Evolutionary conservation across 306 rosid species (phyloP).

Genomic region (Prunus campanulata): DNA sequence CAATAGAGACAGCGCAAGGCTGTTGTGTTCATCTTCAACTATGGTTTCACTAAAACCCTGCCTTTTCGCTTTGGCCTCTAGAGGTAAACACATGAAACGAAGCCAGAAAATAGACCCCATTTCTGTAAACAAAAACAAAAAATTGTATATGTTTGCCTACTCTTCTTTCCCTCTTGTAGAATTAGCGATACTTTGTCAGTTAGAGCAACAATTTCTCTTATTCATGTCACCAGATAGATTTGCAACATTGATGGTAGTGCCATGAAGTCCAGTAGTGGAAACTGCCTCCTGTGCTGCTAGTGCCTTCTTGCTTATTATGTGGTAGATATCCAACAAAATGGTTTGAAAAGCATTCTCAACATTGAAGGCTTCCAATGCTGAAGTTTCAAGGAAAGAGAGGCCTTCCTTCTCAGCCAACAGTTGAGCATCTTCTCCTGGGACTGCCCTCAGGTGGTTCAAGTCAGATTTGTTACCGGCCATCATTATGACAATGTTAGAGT

Average conservation of each 20-base stretch:
- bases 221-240: slow-evolving; percentile 31
- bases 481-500: slow-evolving; percentile 76
- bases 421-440: slow-evolving; percentile 59
- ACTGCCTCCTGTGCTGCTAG: slow-evolving; percentile 71
- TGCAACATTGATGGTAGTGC: slow-evolving; percentile 63
- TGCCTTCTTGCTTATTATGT: slow-evolving; percentile 71
- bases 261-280: slow-evolving; percentile 50
- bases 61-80: not conserved
- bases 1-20: not conserved
- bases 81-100: slow-evolving; percentile 4
- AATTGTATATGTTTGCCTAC: slow-evolving; percentile 17
- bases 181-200: slow-evolving; percentile 20
- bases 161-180: slow-evolving; percentile 14
- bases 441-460: slow-evolving; percentile 62
- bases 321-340: slow-evolving; percentile 66
- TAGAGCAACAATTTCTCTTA: slow-evolving; percentile 65
- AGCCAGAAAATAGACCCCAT: slow-evolving; percentile 24
- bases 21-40: not conserved
- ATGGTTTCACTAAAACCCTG: not conserved
- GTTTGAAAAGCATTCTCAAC: slow-evolving; percentile 80
- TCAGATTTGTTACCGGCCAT: slow-evolving; percentile 72
- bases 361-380: slow-evolving; percentile 68
- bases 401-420: slow-evolving; percentile 61
- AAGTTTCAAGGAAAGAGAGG: slow-evolving; percentile 63
- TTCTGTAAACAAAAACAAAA: slow-evolving; percentile 10